Evolutionary conservation across 2,329 filamentous ascomycete species (phyloP).

Genomic region (Metarhizium album): DNA sequence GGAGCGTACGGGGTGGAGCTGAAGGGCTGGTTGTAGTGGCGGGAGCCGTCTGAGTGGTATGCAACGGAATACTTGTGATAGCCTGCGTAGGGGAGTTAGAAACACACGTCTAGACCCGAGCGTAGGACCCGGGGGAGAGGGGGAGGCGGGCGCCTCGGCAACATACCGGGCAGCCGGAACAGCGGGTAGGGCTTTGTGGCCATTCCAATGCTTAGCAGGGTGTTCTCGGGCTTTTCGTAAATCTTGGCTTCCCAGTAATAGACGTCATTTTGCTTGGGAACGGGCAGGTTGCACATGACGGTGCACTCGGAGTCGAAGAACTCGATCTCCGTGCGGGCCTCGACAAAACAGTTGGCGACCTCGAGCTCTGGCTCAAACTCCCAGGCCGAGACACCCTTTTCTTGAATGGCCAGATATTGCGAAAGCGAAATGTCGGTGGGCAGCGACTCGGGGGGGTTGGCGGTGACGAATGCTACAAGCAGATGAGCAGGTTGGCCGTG

Average conservation of each 20-base stretch:
- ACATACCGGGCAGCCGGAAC: constrained; percentile 81
- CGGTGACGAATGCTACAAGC: constrained; percentile 72
- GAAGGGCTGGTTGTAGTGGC: constrained; percentile 91
- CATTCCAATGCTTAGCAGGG: constrained; percentile 82
- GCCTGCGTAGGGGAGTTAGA: constrained; percentile 31
- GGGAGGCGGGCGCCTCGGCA: no score
- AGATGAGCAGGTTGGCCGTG: constrained; percentile 6
- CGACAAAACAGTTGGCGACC: constrained; percentile 97
- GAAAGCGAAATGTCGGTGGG: constrained; percentile 96
- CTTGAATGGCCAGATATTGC: constrained; percentile 95
- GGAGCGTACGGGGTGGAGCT: constrained; percentile 69
- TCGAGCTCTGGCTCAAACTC: constrained; percentile 99
- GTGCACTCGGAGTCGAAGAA: constrained; percentile 98
- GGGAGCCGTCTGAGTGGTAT: constrained; percentile 78
- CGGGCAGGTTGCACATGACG: constrained; percentile 90
- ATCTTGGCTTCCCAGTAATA: constrained; percentile 99
- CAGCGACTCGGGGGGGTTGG: constrained; percentile 87
- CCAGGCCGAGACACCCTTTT: constrained; percentile 99
- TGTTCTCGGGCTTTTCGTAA: constrained; percentile 90
- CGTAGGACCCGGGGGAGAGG: background rate
- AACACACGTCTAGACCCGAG: background rate
- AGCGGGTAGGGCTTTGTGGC: constrained; percentile 94
- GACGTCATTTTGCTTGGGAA: constrained; percentile 97
- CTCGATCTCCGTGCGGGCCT: constrained; percentile 91
- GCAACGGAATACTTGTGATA: constrained; percentile 89